phyloP scores from a whole-genome alignment of 164 flowering plant species.

The Magnolia kwangsiensis region DNA sequence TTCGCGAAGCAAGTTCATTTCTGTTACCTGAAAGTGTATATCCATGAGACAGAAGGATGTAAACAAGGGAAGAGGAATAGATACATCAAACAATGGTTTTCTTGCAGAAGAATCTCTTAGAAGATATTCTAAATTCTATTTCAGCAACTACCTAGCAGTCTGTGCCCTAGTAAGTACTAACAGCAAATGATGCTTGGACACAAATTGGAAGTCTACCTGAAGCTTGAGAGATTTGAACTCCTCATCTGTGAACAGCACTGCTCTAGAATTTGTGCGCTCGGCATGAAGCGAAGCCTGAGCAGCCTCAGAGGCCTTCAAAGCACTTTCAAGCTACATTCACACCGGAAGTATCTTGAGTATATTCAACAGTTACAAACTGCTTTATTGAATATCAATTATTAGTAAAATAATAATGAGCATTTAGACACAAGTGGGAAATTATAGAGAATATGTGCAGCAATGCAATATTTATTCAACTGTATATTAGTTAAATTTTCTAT shows the following conservation, averaged over 20 bases:
- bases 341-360: neutral
- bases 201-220: constrained; percentile 45
- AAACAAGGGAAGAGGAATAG: neutral
- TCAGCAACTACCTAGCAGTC: no score
- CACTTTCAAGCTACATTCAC: constrained; percentile 61
- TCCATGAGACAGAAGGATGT: no score
- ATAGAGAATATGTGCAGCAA: neutral
- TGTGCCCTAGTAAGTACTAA: no score
- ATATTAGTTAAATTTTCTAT: neutral
- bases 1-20: constrained; percentile 87
- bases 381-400: no score
- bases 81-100: neutral
- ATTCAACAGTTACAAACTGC: neutral
- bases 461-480: neutral
- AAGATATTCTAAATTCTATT: no score
- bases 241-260: constrained; percentile 57
- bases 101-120: neutral
- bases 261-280: constrained; percentile 64
- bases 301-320: constrained; percentile 67
- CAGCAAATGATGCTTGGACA: no score
- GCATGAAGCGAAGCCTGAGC: constrained; percentile 60
- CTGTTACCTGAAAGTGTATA: constrained; percentile 48
- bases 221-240: constrained; percentile 77
- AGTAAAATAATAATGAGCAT: neutral
- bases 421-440: neutral